These are phyloP conservation scores for Phialophora chinensis DNA, from an alignment of 2,329 filamentous ascomycete genomes.

Conservation along the genomic window DNA sequence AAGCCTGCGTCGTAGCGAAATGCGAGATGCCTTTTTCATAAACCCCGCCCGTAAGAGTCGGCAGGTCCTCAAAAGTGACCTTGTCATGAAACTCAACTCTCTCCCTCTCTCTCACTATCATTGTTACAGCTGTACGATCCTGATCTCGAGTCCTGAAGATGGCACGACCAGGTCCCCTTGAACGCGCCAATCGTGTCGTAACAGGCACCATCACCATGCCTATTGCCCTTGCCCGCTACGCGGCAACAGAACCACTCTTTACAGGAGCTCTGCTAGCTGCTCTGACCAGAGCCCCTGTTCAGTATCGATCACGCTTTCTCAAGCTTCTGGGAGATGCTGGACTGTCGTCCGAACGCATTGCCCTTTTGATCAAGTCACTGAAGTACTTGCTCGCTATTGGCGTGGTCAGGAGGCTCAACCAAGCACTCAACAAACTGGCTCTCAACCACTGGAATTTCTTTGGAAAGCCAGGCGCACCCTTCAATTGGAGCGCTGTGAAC, in stretches of 20 bases:
- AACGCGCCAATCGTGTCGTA: constrained; percentile 22
- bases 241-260: constrained; percentile 33
- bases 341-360: constrained; percentile 24
- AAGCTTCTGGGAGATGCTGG: constrained; percentile 20
- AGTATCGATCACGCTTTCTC: constrained; percentile 30
- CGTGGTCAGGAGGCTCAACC: constrained; percentile 56
- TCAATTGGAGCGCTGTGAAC: constrained; percentile 40
- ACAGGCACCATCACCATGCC: constrained; percentile 25
- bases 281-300: constrained; percentile 32
- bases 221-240: constrained; percentile 22
- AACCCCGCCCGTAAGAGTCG: not conserved
- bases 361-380: constrained; percentile 29
- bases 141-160: constrained; percentile 8
- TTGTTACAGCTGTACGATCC: not conserved
- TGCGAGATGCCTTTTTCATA: not conserved
- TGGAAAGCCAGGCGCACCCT: constrained; percentile 39
- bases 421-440: constrained; percentile 59
- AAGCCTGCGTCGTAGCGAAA: not conserved
- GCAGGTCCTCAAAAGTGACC: not conserved
- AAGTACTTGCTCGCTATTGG: constrained; percentile 62
- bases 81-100: not conserved
- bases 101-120: not conserved
- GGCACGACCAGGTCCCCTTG: constrained; percentile 22
- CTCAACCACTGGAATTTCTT: constrained; percentile 51
- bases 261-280: constrained; percentile 33